Conservation (phyloP, 352 stramenopile genomes). For the Globisporangium barbulae region DNA sequence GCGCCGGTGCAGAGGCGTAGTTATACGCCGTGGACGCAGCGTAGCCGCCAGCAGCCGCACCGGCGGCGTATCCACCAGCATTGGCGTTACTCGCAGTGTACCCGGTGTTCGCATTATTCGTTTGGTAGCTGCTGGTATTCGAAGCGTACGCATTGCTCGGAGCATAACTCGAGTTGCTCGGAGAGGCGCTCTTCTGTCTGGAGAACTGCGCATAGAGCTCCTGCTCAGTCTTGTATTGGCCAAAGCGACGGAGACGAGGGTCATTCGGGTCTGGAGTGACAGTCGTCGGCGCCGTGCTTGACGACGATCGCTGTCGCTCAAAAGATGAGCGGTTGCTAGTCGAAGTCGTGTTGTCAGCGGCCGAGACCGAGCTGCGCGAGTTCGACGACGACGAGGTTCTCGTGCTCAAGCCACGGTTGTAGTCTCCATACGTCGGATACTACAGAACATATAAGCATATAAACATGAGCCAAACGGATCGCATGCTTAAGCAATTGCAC, state of each 20-base stretch:
- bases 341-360: slow-evolving; percentile 16
- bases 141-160: slow-evolving; percentile 8
- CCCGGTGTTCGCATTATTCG: not conserved
- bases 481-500: not conserved
- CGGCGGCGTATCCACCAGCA: not conserved
- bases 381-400: slow-evolving; percentile 6
- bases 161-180: not conserved
- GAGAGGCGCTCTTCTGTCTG: slow-evolving; percentile 34
- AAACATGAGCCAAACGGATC: not conserved
- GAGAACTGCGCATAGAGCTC: slow-evolving; percentile 82
- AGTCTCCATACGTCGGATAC: slow-evolving; percentile 20
- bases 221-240: slow-evolving; percentile 73
- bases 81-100: not conserved
- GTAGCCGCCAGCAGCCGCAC: slow-evolving; percentile 6
- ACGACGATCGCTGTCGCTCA: slow-evolving; percentile 16
- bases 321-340: slow-evolving; percentile 22
- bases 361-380: slow-evolving; percentile 14
- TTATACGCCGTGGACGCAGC: slow-evolving; percentile 10
- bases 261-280: slow-evolving; percentile 47
- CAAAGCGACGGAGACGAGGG: slow-evolving; percentile 65
- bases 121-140: not conserved
- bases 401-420: slow-evolving; percentile 9
- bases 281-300: slow-evolving; percentile 19
- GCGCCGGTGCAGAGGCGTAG: slow-evolving; percentile 17
- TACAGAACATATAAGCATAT: not conserved